Percentiles rank a stretch among this genome's conserved stretches.
phyloP scores from a whole-genome alignment of 768 basidiomycete genomes.

The Termitomyces sp. region DNA sequence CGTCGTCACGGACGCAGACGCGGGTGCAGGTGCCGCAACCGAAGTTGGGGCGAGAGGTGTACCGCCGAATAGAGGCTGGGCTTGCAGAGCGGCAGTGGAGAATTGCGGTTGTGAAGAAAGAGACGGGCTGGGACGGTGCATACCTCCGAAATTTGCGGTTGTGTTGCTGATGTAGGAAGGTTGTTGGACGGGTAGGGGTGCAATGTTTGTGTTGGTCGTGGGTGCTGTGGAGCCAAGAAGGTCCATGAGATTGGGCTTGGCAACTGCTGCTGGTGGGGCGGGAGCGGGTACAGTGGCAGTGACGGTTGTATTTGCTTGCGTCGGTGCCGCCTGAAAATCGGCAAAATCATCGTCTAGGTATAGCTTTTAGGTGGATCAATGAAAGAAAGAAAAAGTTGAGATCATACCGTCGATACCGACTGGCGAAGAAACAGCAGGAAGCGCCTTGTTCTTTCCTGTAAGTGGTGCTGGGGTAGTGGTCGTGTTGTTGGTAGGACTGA shows the following conservation, averaged over 20 bases:
- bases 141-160: constrained; percentile 19
- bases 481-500: constrained; percentile 28
- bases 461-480: constrained; percentile 24
- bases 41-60: constrained; percentile 29
- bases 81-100: constrained; percentile 23
- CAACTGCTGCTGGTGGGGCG: constrained; percentile 17
- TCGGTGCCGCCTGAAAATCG: constrained; percentile 78
- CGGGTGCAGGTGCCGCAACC: constrained; percentile 15
- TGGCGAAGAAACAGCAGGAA: constrained; percentile 40
- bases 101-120: constrained; percentile 28
- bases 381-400: neutral
- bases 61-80: constrained; percentile 25
- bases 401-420: constrained; percentile 38
- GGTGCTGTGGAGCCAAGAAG: constrained; percentile 36
- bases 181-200: constrained; percentile 23
- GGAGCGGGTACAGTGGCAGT: constrained; percentile 35
- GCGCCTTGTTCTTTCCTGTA: constrained; percentile 45
- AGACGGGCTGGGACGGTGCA: constrained; percentile 34
- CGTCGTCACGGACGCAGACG: constrained; percentile 11
- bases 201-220: constrained; percentile 19
- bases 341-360: constrained; percentile 76
- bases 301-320: constrained; percentile 25
- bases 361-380: neutral
- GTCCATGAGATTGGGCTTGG: constrained; percentile 43
- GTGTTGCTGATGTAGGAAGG: constrained; percentile 19